phyloP scores from a whole-genome alignment of 352 stramenopile genomes.

The Hyaloperonospora brassicae region DNA sequence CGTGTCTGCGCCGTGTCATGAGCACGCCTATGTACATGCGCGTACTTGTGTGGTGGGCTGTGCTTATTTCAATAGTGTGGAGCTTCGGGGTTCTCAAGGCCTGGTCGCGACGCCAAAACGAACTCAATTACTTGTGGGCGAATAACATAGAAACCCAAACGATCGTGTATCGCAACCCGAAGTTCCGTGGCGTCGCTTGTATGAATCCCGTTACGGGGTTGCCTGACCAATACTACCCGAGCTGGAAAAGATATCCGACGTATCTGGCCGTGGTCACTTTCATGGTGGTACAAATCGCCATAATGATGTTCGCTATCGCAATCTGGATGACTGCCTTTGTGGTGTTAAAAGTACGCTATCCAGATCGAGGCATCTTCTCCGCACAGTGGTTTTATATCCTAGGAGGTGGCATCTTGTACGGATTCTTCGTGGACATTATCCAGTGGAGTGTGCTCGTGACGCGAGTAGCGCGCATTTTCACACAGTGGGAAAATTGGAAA shows the following conservation, averaged over 20 bases:
- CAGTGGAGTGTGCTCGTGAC: constrained; percentile 80
- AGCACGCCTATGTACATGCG: constrained; percentile 79
- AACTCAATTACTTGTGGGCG: constrained; percentile 65
- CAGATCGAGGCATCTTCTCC: constrained; percentile 51
- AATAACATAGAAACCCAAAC: constrained; percentile 58
- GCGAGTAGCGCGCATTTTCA: constrained; percentile 57
- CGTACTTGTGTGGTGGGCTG: constrained; percentile 57
- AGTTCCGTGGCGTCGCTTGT: constrained; percentile 48
- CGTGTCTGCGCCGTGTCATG: constrained; percentile 50
- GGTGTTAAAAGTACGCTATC: constrained; percentile 66
- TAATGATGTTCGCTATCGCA: constrained; percentile 81
- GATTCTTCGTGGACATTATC: constrained; percentile 75
- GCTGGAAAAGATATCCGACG: constrained; percentile 69
- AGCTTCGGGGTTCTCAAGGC: constrained; percentile 77
- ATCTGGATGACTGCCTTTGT: constrained; percentile 81
- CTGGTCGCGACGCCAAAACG: constrained; percentile 67
- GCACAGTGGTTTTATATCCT: constrained; percentile 80
- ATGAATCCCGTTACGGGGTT: constrained; percentile 61
- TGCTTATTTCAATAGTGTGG: constrained; percentile 74
- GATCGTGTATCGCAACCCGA: constrained; percentile 69
- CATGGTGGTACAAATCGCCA: constrained; percentile 73
- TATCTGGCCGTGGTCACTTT: constrained; percentile 56
- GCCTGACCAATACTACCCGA: constrained; percentile 55
- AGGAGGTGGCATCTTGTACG: constrained; percentile 64
- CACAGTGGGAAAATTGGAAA: constrained; percentile 82